Base-by-base conservation (phyloP, 2,329 filamentous ascomycete genomes). In the Aureobasidium sp. region DNA sequence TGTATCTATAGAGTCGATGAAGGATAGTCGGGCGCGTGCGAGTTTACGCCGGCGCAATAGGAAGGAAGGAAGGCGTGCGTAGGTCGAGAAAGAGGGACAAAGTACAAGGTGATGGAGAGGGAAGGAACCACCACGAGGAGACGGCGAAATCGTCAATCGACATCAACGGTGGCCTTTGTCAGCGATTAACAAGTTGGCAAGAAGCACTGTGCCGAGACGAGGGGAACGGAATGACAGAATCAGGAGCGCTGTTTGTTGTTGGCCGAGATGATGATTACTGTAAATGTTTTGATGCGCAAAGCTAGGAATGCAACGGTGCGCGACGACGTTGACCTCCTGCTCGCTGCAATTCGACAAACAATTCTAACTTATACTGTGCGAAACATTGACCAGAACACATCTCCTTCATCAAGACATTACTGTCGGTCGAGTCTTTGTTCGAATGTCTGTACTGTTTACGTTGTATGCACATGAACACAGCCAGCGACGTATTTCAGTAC, bases 301-400 rank as follows among this genome's bases (percentile, higher is more conserved):
- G 60, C 60, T 62, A 62, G 60, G 60, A 62, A 62, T 62, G 60
- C 60, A 62, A 62, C 60, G 60, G 60, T 48, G 60, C 60, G 51
- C 50, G 26, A 62, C 60, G 60, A 53, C 43, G 47, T 48, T 48
- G 37, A 61, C 47, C 47, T 59, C 55, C 55, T 59, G 41, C 55
- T 59, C 53, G 41, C 53, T 34, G 53, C 53, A 57, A 48, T 59
- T 59, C 55, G 53, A 59, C 55, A 37, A 37, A 39, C 55, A 59
- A 32, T 26, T 48, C 43, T 13, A 20, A 48, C 55, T 44, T 59
- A 59, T 43, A 39, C 32, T 29, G n/a, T 34, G 39, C 17, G 24
- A 44, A 27, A 34, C 53, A 32, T 46, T 57, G 24, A 36, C 53
- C 24, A 46, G 20, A 29, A 44, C 53, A 12, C 26, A 10, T 26